Evolutionary conservation across 805 yeast genomes (phyloP), one percentile per base, ranked within the genome.

Genomic region (Candida maris): DNA sequence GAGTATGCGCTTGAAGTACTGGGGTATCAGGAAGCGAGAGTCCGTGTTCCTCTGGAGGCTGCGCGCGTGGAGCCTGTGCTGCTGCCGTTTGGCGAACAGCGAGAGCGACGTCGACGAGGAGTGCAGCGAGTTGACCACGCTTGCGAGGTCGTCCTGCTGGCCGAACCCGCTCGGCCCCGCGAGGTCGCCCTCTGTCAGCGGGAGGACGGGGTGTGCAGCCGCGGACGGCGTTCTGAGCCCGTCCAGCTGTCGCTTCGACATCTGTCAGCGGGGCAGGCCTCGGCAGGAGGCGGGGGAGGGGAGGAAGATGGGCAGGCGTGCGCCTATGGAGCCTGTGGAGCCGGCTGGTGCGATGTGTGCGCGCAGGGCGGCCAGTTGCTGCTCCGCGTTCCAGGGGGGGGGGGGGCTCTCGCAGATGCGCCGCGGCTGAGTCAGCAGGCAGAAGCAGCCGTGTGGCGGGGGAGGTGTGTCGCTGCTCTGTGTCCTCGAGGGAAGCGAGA

Each of bases 1-100:
- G 44, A 82, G 65, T 26, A 81, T 57, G 34, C 85, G 59, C 34
- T 55, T 57, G 39, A 62, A 51, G 33, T 59, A 59, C 17, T 52
- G 51, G 5, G 65, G 65, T 5, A 57, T 30, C 9, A 38, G 32
- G 23, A 59, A 41, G 22, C 35, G 34, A 3, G 51, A 42, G 27
- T 41, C 34, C 36, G 39, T 38, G 22, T 47, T 46, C 21, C 42
- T 50, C 30, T 41, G 42, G 19, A 48, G 24, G 30, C 39, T 44
- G 29, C 42, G 45, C 23, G 48, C 38, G 29, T 48, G 49, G n/a
- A 46, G 32, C 20, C 45, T 48, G 32, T 44, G 51, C 27, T 50
- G 52, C 19, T 50, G 55, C 37, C 49, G 42, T 27, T 51, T 51
- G 17, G 57, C 56, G 37, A 51, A 51, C 14, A 52, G 41, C 2